Percentiles rank a stretch among this genome's conserved stretches.
Conservation (phyloP, 2,329 filamentous ascomycete species). For the Calonectria henricotiae region DNA sequence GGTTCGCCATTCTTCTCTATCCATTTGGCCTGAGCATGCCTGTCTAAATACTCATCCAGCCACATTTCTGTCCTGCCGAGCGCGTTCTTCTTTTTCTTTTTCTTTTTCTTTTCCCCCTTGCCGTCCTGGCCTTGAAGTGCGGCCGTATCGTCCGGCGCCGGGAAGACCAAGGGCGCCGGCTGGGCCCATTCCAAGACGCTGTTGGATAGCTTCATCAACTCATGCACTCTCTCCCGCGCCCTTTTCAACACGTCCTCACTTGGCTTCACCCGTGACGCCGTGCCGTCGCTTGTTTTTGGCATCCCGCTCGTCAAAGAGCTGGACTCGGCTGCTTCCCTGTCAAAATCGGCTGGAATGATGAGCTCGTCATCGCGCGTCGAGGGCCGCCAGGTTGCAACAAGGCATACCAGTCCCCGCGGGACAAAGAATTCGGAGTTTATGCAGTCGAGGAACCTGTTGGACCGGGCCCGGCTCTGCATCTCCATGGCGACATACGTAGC, state of each 20-base stretch:
- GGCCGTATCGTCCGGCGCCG: slow-evolving; percentile 58
- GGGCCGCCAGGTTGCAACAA: slow-evolving; percentile 70
- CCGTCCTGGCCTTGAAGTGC: neutral
- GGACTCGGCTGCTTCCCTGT: neutral
- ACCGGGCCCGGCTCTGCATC: slow-evolving; percentile 59
- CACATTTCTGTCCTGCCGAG: slow-evolving; percentile 18
- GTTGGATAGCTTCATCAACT: slow-evolving; percentile 34
- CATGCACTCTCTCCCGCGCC: slow-evolving; percentile 11
- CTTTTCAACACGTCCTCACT: slow-evolving; percentile 18
- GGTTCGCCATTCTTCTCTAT: slow-evolving; percentile 15
- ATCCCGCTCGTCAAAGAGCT: neutral
- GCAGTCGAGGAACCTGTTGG: slow-evolving; percentile 70
- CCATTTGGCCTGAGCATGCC: slow-evolving; percentile 26
- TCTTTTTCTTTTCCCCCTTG: neutral
- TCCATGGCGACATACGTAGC: slow-evolving; percentile 62
- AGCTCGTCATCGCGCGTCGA: slow-evolving; percentile 52
- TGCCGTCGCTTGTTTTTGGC: slow-evolving; percentile 27
- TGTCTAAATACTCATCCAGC: slow-evolving; percentile 24
- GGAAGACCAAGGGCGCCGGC: slow-evolving; percentile 67
- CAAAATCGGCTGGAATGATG: slow-evolving; percentile 19
- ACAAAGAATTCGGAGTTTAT: slow-evolving; percentile 73
- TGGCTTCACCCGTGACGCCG: slow-evolving; percentile 37
- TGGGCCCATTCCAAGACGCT: slow-evolving; percentile 61
- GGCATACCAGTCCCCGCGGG: slow-evolving; percentile 68
- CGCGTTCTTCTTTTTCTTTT: slow-evolving; percentile 24